Conservation (phyloP, 148 eudicot species). For the Polygonum aviculare region DNA sequence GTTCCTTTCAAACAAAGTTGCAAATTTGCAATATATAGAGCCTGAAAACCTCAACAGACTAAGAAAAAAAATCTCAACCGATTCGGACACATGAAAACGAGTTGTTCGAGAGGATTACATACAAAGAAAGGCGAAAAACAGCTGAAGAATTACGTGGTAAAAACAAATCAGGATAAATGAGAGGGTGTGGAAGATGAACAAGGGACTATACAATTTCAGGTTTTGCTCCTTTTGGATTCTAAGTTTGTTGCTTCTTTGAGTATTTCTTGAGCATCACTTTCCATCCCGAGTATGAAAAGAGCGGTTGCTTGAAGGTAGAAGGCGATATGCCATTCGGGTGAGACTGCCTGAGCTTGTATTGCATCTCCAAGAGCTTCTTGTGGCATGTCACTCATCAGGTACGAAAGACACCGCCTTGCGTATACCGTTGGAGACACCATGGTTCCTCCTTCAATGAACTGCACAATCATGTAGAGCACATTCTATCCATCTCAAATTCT, state of each 20-base stretch:
- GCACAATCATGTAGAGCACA: neutral
- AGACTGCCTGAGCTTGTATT: slow-evolving; percentile 13
- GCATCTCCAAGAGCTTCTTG: slow-evolving; percentile 20
- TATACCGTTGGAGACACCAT: slow-evolving; percentile 19
- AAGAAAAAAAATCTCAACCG: slow-evolving; percentile 2
- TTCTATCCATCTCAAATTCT: neutral
- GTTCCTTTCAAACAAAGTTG: neutral
- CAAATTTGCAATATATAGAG: neutral
- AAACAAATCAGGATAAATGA: slow-evolving; percentile 3
- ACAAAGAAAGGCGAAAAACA: neutral
- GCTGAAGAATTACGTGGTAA: slow-evolving; percentile 1
- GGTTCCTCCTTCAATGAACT: slow-evolving; percentile 18
- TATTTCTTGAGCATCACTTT: slow-evolving; percentile 15
- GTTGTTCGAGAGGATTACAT: slow-evolving; percentile 5
- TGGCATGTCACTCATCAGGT: slow-evolving; percentile 14
- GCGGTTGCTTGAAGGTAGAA: slow-evolving; percentile 19
- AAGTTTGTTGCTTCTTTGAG: slow-evolving; percentile 19
- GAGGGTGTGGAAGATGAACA: neutral
- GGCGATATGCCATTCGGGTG: slow-evolving; percentile 19
- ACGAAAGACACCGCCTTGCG: slow-evolving; percentile 16
- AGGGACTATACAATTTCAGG: slow-evolving; percentile 9
- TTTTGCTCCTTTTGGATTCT: slow-evolving; percentile 16
- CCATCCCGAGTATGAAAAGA: slow-evolving; percentile 16
- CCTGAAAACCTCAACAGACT: neutral
- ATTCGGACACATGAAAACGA: slow-evolving; percentile 7